These are phyloP conservation scores for Yamadazyma conglobata DNA, from an alignment of 1,139 yeast species.

Conservation along the genomic window DNA sequence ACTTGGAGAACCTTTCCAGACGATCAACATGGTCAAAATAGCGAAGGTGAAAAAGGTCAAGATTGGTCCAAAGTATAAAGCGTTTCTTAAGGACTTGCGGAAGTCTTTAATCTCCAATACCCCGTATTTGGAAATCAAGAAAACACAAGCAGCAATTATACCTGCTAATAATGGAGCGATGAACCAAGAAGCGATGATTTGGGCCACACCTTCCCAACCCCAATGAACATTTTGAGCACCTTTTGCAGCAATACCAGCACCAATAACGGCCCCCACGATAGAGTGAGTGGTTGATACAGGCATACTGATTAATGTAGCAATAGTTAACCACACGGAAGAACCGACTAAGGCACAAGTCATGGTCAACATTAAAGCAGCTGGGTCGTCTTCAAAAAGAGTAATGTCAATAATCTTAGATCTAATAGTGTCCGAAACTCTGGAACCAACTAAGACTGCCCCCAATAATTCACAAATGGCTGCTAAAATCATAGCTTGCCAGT, in stretches of 20 bases:
- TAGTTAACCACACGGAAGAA: constrained; percentile 67
- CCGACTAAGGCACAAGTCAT: constrained; percentile 78
- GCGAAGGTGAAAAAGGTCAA: constrained; percentile 61
- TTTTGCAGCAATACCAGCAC: constrained; percentile 71
- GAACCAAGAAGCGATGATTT: constrained; percentile 78
- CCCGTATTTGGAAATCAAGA: constrained; percentile 54
- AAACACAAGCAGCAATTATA: constrained; percentile 53
- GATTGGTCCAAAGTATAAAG: constrained; percentile 55
- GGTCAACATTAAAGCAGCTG: constrained; percentile 69
- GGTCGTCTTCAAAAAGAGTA: constrained; percentile 45
- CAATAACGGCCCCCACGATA: constrained; percentile 74
- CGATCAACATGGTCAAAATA: constrained; percentile 57
- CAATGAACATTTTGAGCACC: constrained; percentile 57
- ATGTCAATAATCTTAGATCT: constrained; percentile 59
- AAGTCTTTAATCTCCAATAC: constrained; percentile 58
- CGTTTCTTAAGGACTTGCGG: constrained; percentile 45
- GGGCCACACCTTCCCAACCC: constrained; percentile 77
- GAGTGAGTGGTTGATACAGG: constrained; percentile 82
- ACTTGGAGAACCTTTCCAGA: constrained; percentile 75
- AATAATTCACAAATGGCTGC: constrained; percentile 68
- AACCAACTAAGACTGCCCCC: constrained; percentile 73
- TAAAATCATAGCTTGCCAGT: constrained; percentile 72
- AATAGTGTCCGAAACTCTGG: constrained; percentile 68
- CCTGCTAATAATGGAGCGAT: constrained; percentile 78
- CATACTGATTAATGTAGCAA: constrained; percentile 66